These are phyloP conservation scores for Helianthus tuberosus DNA, from an alignment of 129 eudicot species.

Conservation along the genomic window DNA sequence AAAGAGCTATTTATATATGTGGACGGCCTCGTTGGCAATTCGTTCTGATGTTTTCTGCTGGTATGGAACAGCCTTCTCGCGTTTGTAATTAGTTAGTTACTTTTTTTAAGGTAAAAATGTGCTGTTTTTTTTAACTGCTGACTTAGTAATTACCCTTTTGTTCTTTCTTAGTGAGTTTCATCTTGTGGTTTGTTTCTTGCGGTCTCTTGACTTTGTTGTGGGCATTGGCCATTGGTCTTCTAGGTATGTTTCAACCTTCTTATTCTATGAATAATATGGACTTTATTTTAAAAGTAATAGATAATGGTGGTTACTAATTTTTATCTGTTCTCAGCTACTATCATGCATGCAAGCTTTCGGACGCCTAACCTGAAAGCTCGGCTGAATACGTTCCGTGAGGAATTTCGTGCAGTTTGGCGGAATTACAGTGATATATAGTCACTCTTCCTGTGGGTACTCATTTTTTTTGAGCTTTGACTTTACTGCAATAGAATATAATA, in stretches of 20 bases:
- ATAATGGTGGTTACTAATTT: slow-evolving; percentile 20
- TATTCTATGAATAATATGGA: neutral
- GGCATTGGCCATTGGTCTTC: slow-evolving; percentile 74
- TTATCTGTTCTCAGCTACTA: slow-evolving; percentile 54
- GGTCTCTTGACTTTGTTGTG: slow-evolving; percentile 74
- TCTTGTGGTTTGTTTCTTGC: slow-evolving; percentile 89
- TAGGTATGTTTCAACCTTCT: slow-evolving; percentile 48
- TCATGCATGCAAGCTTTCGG: slow-evolving; percentile 89
- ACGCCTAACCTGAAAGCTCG: slow-evolving; percentile 99
- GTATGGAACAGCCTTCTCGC: slow-evolving; percentile 35
- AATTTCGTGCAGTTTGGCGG: slow-evolving; percentile 99
- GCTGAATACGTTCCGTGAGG: slow-evolving; percentile 92
- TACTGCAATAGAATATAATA: slow-evolving; percentile 15
- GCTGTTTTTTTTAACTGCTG: slow-evolving; percentile 12
- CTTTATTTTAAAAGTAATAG: neutral
- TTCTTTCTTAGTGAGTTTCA: slow-evolving; percentile 65
- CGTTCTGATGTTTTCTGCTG: slow-evolving; percentile 63
- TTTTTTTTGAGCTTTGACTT: neutral
- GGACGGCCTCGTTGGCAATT: slow-evolving; percentile 89
- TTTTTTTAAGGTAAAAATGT: neutral
- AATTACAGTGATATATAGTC: slow-evolving; percentile 91
- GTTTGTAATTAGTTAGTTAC: neutral
- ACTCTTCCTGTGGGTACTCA: slow-evolving; percentile 32
- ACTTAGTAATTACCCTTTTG: slow-evolving; percentile 14
- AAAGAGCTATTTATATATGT: slow-evolving; percentile 81